These are phyloP conservation scores for Raddia guianensis DNA, from an alignment of 176 grass and related monocot species.

Conservation along the genomic window DNA sequence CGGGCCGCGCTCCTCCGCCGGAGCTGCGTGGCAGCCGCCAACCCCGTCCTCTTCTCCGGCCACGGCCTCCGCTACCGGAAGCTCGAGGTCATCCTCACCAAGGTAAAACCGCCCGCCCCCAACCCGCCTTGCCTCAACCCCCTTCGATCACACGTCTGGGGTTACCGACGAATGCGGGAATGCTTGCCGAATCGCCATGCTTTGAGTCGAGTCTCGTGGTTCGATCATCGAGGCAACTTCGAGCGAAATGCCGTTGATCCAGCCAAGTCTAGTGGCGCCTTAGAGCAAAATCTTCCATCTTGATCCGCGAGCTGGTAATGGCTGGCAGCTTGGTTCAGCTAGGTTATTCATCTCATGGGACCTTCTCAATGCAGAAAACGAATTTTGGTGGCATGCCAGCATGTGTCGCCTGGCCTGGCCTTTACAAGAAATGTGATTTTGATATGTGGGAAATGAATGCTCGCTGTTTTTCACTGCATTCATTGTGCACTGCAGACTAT, in stretches of 20 bases:
- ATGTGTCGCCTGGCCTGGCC: not conserved
- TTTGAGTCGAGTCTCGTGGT: not conserved
- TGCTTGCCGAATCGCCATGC: not conserved
- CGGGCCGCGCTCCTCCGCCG: conserved; percentile 48
- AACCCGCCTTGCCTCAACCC: not conserved
- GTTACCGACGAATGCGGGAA: not conserved
- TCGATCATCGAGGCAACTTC: not conserved
- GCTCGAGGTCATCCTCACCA: conserved; percentile 97
- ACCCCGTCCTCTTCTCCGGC: conserved; percentile 67
- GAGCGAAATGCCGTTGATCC: not conserved
- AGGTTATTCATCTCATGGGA: not conserved
- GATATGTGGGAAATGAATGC: not conserved
- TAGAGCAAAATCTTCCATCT: not conserved
- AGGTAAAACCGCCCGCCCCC: conserved; percentile 45
- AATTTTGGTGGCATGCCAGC: not conserved
- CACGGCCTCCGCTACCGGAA: conserved; percentile 82
- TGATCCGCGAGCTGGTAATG: too few relatives aligned
- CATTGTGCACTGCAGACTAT: conserved; percentile 54
- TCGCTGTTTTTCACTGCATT: not conserved
- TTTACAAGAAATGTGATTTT: not conserved
- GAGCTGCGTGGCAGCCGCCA: conserved; percentile 35
- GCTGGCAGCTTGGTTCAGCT: not conserved
- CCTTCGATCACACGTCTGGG: not conserved
- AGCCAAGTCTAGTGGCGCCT: not conserved
- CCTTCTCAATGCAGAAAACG: not conserved